Evolutionary conservation across 2,329 filamentous ascomycete species (phyloP), one percentile per base, ranked within the genome.

Genomic region (Orbilia quercus): DNA sequence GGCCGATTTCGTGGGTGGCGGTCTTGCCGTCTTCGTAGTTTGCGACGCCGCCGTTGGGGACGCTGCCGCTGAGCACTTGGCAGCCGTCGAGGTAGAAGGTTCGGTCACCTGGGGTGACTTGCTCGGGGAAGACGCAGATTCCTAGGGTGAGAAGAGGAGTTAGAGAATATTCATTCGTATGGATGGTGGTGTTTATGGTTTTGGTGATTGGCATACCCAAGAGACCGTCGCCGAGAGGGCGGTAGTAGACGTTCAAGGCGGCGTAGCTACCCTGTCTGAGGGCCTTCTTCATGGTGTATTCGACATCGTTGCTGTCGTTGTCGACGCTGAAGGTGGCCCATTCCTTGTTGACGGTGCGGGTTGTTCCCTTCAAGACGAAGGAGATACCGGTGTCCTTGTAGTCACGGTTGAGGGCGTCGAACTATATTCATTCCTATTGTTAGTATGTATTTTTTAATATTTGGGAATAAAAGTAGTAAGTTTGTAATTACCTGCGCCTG

Each of bases 231-330:
- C 48, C n/a, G 14, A 76, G 70, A 53, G 76, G 75, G 53, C 77
- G 74, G 75, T 79, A 79, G 74, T 80, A 80, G 16, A 80, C 54
- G 54, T 80, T 80, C n/a, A 80, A 66, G 20, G 75, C 76, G 47
- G 77, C 77, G 78, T 84, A 84, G 60, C 80, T 79, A 34, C 84
- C 80, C 78, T 82, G 80, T 77, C 82, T 82, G 53, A 84, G 81
- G 18, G 81, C 76, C n/a, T 76, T 77, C 80, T 84, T 84, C 82
- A 84, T 84, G 54, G 77, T 78, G 28, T 81, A 70, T 77, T 84
- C 81, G 12, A 58, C 9, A 14, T 73, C 55, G 55, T 77, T 75
- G 48, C 73, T 54, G 75, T 82, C 83, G 14, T 72, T 75, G 36
- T 69, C 64, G 20, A 69, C 64, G 64, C 64, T 69, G 64, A 69